These are phyloP conservation scores for Leccinum incarnatum DNA, from an alignment of 768 basidiomycete species.

Conservation along the genomic window DNA sequence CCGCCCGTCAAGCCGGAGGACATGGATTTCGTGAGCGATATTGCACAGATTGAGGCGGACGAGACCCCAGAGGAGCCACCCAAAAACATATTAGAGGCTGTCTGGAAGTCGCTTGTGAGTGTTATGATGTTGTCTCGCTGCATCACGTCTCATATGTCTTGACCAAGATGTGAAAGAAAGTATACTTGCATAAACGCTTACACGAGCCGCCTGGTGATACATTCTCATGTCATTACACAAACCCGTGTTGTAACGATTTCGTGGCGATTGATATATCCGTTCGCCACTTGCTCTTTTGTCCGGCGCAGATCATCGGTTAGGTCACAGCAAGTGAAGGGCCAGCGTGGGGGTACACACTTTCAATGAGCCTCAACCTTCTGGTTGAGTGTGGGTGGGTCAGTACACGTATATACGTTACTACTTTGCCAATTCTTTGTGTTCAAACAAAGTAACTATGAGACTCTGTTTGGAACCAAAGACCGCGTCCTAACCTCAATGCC, in stretches of 20 bases:
- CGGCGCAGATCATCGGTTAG: too few relatives aligned
- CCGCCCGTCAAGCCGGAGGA: conserved; percentile 43
- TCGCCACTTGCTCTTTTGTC: too few relatives aligned
- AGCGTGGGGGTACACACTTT: too few relatives aligned
- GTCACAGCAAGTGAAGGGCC: too few relatives aligned
- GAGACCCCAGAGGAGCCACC: conserved; percentile 72
- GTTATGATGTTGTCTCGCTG: not conserved
- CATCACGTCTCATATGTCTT: conserved; percentile 1
- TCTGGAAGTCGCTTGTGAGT: conserved; percentile 82
- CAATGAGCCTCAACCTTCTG: too few relatives aligned
- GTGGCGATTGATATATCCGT: too few relatives aligned
- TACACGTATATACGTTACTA: too few relatives aligned
- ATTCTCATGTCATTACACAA: not conserved
- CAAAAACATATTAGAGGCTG: conserved; percentile 59
- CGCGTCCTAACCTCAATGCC: too few relatives aligned
- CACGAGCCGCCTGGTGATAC: not conserved
- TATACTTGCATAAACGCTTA: not conserved
- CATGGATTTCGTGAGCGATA: conserved; percentile 81
- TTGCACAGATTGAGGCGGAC: conserved; percentile 68
- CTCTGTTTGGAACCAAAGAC: too few relatives aligned
- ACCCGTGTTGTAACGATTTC: not conserved
- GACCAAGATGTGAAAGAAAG: conserved; percentile 20
- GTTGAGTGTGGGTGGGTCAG: too few relatives aligned
- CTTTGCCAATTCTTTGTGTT: too few relatives aligned
- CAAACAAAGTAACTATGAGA: too few relatives aligned